Percentiles rank a stretch among this genome's conserved stretches.
Evolutionary conservation across 805 yeast genomes (phyloP).

Genomic region (Myxozyma udenii): DNA sequence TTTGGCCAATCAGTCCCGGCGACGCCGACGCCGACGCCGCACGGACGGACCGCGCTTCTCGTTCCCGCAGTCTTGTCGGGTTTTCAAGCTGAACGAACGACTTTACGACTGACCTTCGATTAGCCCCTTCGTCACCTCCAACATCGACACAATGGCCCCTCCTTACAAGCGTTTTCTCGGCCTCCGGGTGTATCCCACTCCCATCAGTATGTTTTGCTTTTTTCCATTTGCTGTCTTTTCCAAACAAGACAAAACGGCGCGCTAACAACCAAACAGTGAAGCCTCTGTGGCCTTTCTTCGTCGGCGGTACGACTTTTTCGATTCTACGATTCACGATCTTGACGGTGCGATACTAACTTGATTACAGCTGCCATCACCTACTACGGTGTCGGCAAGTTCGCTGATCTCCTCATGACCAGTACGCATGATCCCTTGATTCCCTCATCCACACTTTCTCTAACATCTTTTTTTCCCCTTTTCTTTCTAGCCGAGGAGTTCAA

Average conservation of each 20-base stretch:
- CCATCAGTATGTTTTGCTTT: slow-evolving; percentile 31
- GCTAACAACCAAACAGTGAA: slow-evolving; percentile 43
- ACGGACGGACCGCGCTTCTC: too few species aligned
- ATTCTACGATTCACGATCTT: not conserved
- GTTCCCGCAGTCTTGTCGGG: too few species aligned
- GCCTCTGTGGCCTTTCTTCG: slow-evolving; percentile 84
- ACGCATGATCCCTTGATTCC: slow-evolving; percentile 9
- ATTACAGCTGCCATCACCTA: slow-evolving; percentile 53
- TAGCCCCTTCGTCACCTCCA: not conserved
- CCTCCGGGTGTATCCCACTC: slow-evolving; percentile 33
- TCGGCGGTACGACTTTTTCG: slow-evolving; percentile 61
- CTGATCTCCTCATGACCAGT: slow-evolving; percentile 64
- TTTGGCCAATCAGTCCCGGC: too few species aligned
- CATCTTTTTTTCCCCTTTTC: too few species aligned
- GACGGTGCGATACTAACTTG: not conserved
- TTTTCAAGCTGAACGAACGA: too few species aligned
- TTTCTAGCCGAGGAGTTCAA: slow-evolving; percentile 59
- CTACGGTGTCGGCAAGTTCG: slow-evolving; percentile 67
- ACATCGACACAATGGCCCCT: slow-evolving; percentile 4
- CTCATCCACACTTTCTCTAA: not conserved
- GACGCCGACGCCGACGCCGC: too few species aligned
- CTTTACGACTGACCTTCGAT: too few species aligned
- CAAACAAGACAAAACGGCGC: not conserved
- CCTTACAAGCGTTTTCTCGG: slow-evolving; percentile 10
- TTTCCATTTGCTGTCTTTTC: too few species aligned